Evolutionary conservation across 2,329 filamentous ascomycete species (phyloP), one percentile per base, ranked within the genome.

Genomic region (Aureobasidium sp.): DNA sequence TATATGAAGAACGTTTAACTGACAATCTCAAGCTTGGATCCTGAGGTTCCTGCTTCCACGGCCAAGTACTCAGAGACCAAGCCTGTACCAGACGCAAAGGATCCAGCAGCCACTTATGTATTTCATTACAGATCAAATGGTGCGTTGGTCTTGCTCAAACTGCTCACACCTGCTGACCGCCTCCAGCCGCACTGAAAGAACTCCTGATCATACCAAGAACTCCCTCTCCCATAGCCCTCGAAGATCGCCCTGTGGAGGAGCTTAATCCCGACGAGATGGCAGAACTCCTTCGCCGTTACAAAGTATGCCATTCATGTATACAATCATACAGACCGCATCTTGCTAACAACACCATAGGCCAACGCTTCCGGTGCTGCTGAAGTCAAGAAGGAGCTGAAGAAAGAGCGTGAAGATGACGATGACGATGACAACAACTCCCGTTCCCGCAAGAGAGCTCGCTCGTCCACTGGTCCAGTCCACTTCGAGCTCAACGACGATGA

Each of bases 161-260:
- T 11, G 3, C 17, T 15, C 29, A 53, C 15, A 27, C 39, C 62
- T 34, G 61, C 39, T n/a, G n/a, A 20, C 15, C 22, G 15, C 17
- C 15, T 11, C 7, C 25, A 65, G 67, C 64, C 17, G 57, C 59
- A 7, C 64, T 70, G 12, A 64, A 67, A 49, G 44, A 59, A 5
- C 62, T 68, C 52, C 51, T 65, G 37, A 67, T 69, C 62, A 64
- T 69, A 22, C 66, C 64, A n/a, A 68, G 65, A 29, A 66, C 66
- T 1, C 67, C 67, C 9, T 58, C 62, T 9, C 67, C 67, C 17
- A 27, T 52, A n/a, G 66, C 67, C 22, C 61, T 66, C 3, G 61
- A 66, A 47, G 57, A 67, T 14, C 65, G 67, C 5, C 64, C 66
- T 15, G 14, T 39, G 9, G 49, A 47, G n/a, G 55, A 41, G 3